These are phyloP conservation scores for Ascochyta pisi DNA, from an alignment of 2,329 filamentous ascomycete species.

Conservation along the genomic window DNA sequence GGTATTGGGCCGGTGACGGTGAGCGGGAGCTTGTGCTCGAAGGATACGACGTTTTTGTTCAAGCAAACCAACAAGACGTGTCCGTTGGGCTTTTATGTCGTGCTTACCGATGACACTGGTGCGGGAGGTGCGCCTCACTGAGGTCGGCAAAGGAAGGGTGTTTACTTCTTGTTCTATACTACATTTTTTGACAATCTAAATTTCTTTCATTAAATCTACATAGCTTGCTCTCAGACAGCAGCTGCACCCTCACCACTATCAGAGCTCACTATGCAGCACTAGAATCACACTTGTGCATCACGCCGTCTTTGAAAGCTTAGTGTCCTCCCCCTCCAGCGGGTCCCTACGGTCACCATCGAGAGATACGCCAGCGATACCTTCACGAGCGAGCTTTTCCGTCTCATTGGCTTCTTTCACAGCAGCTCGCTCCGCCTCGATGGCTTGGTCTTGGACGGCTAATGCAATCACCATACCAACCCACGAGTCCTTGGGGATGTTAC, in stretches of 20 bases:
- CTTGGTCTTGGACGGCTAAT: neutral
- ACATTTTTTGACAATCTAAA: neutral
- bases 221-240: no score
- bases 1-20: conserved; percentile 29
- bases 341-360: neutral
- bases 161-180: neutral
- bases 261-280: neutral
- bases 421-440: neutral
- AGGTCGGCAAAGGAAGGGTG: neutral
- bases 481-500: neutral
- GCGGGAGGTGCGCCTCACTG: neutral
- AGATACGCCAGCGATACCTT: neutral
- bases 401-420: neutral
- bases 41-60: conserved; percentile 31
- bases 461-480: neutral
- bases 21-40: conserved; percentile 29
- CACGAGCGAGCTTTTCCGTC: neutral
- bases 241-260: no score
- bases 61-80: conserved; percentile 30
- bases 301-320: neutral
- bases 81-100: conserved; percentile 37
- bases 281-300: neutral
- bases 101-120: conserved; percentile 28
- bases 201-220: no score
- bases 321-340: neutral